Percentiles rank a stretch among this genome's conserved stretches.
Conservation (phyloP, 805 yeast genomes). For the Cyberlindnera euphorbiae region DNA sequence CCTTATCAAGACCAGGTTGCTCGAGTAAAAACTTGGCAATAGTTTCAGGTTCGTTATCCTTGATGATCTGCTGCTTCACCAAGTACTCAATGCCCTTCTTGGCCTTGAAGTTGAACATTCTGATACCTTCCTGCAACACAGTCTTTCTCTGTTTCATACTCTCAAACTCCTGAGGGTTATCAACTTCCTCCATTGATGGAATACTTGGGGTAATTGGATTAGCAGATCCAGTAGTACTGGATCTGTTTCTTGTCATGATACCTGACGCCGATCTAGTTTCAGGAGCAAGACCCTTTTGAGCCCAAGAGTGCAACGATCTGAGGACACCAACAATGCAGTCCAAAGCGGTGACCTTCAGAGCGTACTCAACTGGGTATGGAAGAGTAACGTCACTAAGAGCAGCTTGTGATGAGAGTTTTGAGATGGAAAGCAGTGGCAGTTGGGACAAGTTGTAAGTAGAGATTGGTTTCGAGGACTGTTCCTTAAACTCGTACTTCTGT, state of each 20-base stretch:
- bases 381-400: constrained; percentile 49
- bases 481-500: constrained; percentile 57
- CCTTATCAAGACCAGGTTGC: constrained; percentile 75
- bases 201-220: constrained; percentile 5
- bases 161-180: constrained; percentile 83
- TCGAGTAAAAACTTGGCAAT: constrained; percentile 73
- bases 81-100: constrained; percentile 69
- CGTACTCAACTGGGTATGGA: constrained; percentile 73
- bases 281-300: constrained; percentile 55
- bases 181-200: constrained; percentile 37
- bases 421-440: constrained; percentile 72
- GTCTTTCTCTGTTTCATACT: constrained; percentile 78
- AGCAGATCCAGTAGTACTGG: constrained; percentile 25
- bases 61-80: constrained; percentile 58
- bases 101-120: constrained; percentile 80
- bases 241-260: constrained; percentile 22
- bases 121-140: constrained; percentile 70
- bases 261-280: constrained; percentile 19
- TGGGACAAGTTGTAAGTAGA: constrained; percentile 71
- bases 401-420: constrained; percentile 45
- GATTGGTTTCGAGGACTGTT: constrained; percentile 47
- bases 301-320: constrained; percentile 80
- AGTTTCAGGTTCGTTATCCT: constrained; percentile 52
- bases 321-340: constrained; percentile 77
- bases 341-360: constrained; percentile 76